Conservation (phyloP, 345 rosid species). For the Conringia planisiliqua region DNA sequence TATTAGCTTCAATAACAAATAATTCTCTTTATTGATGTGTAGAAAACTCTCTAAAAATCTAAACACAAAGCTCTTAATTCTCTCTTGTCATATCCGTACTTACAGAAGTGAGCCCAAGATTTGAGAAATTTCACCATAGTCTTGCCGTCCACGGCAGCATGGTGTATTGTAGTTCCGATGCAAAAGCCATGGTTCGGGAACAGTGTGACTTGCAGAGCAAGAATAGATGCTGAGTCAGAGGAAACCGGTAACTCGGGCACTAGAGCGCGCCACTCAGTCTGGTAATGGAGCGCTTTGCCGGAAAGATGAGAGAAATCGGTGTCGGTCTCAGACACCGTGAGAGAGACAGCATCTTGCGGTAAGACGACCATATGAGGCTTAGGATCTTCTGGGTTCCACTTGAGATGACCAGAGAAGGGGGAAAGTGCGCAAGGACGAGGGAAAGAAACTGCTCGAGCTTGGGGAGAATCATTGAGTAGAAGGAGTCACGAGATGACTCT, state of each 20-base stretch:
- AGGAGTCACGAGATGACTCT: neutral
- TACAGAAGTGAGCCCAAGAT: neutral
- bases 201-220: neutral
- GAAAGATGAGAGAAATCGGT: neutral
- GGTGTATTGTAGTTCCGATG: neutral
- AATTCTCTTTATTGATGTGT: too few relatives aligned
- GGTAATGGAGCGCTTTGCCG: neutral
- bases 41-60: too few relatives aligned
- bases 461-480: neutral
- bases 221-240: neutral
- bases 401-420: neutral
- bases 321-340: neutral
- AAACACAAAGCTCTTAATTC: too few relatives aligned
- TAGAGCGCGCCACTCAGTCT: neutral
- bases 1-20: too few relatives aligned
- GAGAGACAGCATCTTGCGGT: neutral
- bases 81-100: too few relatives aligned
- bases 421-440: neutral
- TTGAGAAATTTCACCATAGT: neutral
- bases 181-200: neutral
- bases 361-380: neutral
- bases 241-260: neutral
- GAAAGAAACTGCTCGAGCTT: neutral
- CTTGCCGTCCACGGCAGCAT: neutral
- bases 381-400: neutral